These are phyloP conservation scores for Scorias spongiosa DNA, from an alignment of 2,329 filamentous ascomycete genomes.

Conservation along the genomic window DNA sequence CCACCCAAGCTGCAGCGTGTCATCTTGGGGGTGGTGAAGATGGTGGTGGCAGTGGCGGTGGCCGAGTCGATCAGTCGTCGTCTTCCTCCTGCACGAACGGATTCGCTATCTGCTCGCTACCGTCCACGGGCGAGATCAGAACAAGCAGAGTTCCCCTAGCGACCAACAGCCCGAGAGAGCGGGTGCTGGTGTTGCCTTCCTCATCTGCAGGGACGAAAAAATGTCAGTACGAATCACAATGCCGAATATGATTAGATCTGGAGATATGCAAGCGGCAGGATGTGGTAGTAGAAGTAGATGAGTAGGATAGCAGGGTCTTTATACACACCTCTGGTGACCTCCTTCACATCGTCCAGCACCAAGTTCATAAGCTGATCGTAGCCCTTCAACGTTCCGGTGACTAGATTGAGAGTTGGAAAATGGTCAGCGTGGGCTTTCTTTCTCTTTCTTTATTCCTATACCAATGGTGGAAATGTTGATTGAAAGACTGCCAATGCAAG, in stretches of 20 bases:
- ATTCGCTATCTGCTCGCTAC: conserved; percentile 90
- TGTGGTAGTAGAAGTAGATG: background rate
- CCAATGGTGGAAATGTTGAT: background rate
- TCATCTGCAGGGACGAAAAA: conserved; percentile 47
- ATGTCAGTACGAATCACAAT: too few species aligned
- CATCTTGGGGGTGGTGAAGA: too few species aligned
- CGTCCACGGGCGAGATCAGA: conserved; percentile 80
- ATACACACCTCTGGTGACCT: conserved; percentile 64
- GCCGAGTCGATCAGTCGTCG: conserved; percentile 8
- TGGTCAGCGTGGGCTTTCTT: conserved; percentile 1
- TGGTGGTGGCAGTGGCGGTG: too few species aligned
- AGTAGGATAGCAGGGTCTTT: background rate
- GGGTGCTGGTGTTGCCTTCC: conserved; percentile 71
- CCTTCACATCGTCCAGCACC: conserved; percentile 85
- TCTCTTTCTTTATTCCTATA: background rate
- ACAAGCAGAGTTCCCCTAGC: conserved; percentile 86
- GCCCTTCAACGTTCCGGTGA: conserved; percentile 78
- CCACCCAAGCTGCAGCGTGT: too few species aligned
- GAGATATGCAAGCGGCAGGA: too few species aligned
- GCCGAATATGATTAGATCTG: too few species aligned
- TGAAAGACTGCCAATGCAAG: background rate
- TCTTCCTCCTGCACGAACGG: conserved; percentile 70
- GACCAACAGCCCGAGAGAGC: conserved; percentile 72
- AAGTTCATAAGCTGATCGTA: conserved; percentile 98
- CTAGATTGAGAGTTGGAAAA: conserved; percentile 30